Conservation (phyloP, 441 rosid species). For the Melianthus villosus region DNA sequence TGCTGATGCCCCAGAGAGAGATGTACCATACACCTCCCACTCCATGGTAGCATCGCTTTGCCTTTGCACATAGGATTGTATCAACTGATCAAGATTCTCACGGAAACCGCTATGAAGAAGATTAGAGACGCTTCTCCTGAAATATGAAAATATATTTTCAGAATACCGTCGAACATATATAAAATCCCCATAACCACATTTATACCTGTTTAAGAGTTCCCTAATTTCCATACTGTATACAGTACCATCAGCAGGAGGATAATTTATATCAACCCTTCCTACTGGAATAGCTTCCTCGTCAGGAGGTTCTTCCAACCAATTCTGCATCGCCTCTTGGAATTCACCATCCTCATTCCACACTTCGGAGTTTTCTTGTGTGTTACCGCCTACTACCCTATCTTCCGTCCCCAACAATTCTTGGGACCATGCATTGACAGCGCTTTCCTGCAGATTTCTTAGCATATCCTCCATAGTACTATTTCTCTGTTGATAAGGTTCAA, state of each 20-base stretch:
- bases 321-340: conserved; percentile 34
- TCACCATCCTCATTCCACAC: conserved; percentile 23
- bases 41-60: conserved; percentile 45
- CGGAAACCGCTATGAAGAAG: conserved; percentile 85
- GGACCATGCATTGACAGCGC: conserved; percentile 19
- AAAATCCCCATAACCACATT: no score
- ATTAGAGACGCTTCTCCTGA: conserved; percentile 85
- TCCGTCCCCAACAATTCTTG: conserved; percentile 20
- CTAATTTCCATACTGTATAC: conserved; percentile 51
- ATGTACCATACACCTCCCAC: conserved; percentile 49
- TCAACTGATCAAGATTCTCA: conserved; percentile 64
- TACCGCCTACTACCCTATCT: conserved; percentile 22
- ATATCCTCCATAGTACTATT: conserved; percentile 21
- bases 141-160: conserved; percentile 18
- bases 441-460: conserved; percentile 20
- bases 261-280: conserved; percentile 32
- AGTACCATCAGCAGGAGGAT: conserved; percentile 45
- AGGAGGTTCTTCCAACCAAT: conserved; percentile 41
- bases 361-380: conserved; percentile 24
- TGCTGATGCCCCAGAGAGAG: conserved; percentile 20
- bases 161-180: no score
- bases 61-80: conserved; percentile 78
- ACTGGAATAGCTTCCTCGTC: conserved; percentile 25
- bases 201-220: conserved; percentile 68
- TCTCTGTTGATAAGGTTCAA: conserved; percentile 25